phyloP scores from a whole-genome alignment of 805 yeast genomes.

The Zygotorulaspora danielsina region DNA sequence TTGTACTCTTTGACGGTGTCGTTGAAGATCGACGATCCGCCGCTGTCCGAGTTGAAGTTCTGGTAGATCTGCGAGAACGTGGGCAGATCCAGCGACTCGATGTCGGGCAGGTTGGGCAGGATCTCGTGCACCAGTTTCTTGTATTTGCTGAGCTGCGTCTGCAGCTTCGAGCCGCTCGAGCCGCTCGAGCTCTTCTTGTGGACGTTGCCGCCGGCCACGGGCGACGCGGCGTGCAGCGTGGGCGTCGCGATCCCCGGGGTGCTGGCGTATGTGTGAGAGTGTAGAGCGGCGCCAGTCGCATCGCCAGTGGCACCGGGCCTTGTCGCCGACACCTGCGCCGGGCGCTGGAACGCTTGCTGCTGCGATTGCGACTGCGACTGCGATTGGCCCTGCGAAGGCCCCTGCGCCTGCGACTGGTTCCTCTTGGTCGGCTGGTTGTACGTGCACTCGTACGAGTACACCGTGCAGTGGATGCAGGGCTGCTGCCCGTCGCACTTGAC shows the following conservation, averaged over 20 bases:
- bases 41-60: slow-evolving; percentile 14
- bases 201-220: slow-evolving; percentile 1
- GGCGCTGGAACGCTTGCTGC: too few species aligned
- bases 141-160: slow-evolving; percentile 21
- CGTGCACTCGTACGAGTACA: slow-evolving; percentile 78
- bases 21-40: slow-evolving; percentile 12
- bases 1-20: slow-evolving; percentile 27
- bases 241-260: neutral
- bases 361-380: too few species aligned
- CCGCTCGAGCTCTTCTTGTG: slow-evolving; percentile 1
- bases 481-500: slow-evolving; percentile 82
- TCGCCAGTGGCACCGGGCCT: too few species aligned
- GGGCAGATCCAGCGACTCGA: slow-evolving; percentile 26
- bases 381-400: too few species aligned
- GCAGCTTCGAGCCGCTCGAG: slow-evolving; percentile 13
- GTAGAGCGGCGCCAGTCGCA: too few species aligned
- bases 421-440: slow-evolving; percentile 67
- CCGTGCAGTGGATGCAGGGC: slow-evolving; percentile 85
- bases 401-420: slow-evolving; percentile 7
- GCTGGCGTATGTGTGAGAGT: too few species aligned
- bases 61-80: slow-evolving; percentile 27
- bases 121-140: slow-evolving; percentile 23
- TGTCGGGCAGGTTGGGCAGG: slow-evolving; percentile 29
- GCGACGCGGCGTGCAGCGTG: slow-evolving; percentile 3
- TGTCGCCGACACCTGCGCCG: too few species aligned